Evolutionary conservation across 768 basidiomycete species (phyloP).

Genomic region (Rhizopogon roseolus): DNA sequence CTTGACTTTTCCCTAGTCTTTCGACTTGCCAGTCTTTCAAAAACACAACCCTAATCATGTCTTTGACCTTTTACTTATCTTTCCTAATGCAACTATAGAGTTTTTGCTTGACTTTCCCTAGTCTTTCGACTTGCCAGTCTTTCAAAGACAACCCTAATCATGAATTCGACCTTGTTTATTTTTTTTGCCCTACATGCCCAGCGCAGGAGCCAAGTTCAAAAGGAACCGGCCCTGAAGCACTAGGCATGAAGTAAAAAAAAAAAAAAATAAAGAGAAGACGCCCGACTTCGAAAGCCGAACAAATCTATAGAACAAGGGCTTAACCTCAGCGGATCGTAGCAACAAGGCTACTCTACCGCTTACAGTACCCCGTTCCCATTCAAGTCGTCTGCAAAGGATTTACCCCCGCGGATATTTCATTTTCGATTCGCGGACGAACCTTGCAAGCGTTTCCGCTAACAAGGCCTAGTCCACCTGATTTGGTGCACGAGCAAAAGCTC

Average conservation of each 20-base stretch:
- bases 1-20: no score
- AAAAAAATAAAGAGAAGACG: neutral
- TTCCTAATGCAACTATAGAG: no score
- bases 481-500: conserved; percentile 65
- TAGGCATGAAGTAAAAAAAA: neutral
- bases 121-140: no score
- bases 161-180: no score
- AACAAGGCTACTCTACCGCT: conserved; percentile 76
- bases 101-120: no score
- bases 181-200: neutral
- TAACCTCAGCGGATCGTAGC: conserved; percentile 76
- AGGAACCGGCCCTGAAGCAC: neutral
- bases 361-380: conserved; percentile 73
- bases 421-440: conserved; percentile 48
- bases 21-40: no score
- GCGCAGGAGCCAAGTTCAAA: neutral
- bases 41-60: no score
- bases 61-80: no score
- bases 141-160: no score
- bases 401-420: conserved; percentile 64
- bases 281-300: conserved; percentile 38
- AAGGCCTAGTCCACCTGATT: conserved; percentile 48
- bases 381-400: conserved; percentile 80
- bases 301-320: conserved; percentile 69
- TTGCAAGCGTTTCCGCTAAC: conserved; percentile 45